Evolutionary conservation across 2,329 filamentous ascomycete genomes (phyloP).

Genomic region (Exophiala dermatitidis): DNA sequence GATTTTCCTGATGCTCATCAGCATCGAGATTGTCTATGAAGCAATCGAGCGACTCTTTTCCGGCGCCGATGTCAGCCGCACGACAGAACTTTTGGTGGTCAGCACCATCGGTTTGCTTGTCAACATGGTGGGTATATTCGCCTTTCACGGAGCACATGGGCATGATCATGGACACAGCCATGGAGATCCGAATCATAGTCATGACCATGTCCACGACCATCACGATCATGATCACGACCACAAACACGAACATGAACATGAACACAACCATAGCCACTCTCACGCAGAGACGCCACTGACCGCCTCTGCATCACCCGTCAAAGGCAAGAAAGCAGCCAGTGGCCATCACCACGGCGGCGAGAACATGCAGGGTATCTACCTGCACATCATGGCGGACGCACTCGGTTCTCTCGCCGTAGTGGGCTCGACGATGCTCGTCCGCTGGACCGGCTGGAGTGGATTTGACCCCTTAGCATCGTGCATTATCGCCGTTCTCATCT

Average conservation of each 20-base stretch:
- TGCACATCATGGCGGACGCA: constrained; percentile 91
- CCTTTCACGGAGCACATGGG: constrained; percentile 64
- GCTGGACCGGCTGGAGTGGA: constrained; percentile 81
- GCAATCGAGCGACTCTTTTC: constrained; percentile 81
- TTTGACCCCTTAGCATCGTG: constrained; percentile 94
- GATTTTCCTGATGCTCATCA: constrained; percentile 92
- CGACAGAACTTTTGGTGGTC: constrained; percentile 81
- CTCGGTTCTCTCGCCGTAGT: constrained; percentile 93
- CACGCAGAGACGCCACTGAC: constrained; percentile 16
- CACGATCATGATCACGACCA: constrained; percentile 26
- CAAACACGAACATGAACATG: constrained; percentile 33
- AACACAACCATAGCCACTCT: constrained; percentile 34
- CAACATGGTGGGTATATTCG: constrained; percentile 85
- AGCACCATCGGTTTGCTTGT: constrained; percentile 80
- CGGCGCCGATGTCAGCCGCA: constrained; percentile 71
- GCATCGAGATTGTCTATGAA: constrained; percentile 91
- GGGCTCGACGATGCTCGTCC: constrained; percentile 77
- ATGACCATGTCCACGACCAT: constrained; percentile 38
- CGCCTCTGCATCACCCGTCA: constrained; percentile 28
- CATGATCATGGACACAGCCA: constrained; percentile 45
- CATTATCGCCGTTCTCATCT: constrained; percentile 86
- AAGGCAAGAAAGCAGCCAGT: constrained; percentile 27
- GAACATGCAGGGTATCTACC: constrained; percentile 96
- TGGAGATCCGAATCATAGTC: constrained; percentile 38
- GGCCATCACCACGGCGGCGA: constrained; percentile 69